Conservation (phyloP, 768 basidiomycete species). For the Cystofilobasidium ferigula region DNA sequence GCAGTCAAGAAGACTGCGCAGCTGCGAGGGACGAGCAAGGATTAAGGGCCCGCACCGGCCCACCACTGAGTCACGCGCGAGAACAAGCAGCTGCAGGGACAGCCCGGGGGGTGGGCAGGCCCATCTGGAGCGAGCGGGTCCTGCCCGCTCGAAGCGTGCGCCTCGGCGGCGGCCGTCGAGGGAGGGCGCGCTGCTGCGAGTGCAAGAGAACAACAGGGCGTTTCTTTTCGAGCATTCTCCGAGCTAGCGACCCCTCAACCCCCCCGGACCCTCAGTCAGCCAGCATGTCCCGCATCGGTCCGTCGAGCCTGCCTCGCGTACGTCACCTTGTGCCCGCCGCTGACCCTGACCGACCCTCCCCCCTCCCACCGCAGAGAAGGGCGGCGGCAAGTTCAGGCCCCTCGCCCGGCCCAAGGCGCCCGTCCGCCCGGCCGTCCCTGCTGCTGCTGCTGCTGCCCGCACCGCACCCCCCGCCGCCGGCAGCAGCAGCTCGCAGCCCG, state of each 20-base stretch:
- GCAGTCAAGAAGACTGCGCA: too few species aligned
- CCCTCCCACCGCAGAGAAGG: slow-evolving; percentile 11
- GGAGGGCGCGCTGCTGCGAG: too few species aligned
- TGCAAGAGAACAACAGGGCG: too few species aligned
- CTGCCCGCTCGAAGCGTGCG: too few species aligned
- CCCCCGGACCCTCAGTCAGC: not conserved
- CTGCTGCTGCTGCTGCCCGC: not conserved
- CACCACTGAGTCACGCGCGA: too few species aligned
- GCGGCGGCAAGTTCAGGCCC: slow-evolving; percentile 19
- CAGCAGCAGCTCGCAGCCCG: not conserved
- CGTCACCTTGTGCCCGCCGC: not conserved
- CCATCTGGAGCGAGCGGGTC: too few species aligned
- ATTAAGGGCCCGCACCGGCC: too few species aligned
- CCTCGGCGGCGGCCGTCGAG: too few species aligned
- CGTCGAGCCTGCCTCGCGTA: not conserved
- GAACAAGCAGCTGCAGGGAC: too few species aligned
- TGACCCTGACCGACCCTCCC: not conserved
- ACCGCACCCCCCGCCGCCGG: not conserved
- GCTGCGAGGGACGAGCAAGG: too few species aligned
- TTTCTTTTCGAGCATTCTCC: too few species aligned
- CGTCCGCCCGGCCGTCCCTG: not conserved
- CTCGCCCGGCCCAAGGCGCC: slow-evolving; percentile 10
- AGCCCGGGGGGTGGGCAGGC: too few species aligned
- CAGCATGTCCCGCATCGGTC: slow-evolving; percentile 6
- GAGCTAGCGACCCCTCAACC: not conserved